Conservation (phyloP, 2,329 filamentous ascomycete genomes). For the Allantophomopsis lycopodina region DNA sequence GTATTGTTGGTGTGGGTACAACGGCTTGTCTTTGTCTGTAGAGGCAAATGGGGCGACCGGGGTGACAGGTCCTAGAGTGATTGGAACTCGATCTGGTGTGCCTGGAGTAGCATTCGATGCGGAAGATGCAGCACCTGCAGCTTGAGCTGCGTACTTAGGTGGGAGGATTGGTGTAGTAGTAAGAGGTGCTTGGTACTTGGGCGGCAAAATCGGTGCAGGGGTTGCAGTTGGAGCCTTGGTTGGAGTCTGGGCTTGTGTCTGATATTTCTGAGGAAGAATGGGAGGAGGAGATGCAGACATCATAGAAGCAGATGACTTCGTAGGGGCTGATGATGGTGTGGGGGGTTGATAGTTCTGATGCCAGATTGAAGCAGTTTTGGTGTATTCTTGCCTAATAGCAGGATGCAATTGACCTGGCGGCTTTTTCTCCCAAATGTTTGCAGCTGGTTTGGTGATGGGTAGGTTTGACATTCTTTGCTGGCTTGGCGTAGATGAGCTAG, state of each 20-base stretch:
- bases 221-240: not conserved
- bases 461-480: constrained; percentile 4
- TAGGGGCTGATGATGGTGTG: constrained; percentile 3
- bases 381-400: constrained; percentile 21
- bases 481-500: not conserved
- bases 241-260: not conserved
- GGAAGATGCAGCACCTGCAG: not conserved
- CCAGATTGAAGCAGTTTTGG: constrained; percentile 7
- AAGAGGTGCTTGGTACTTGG: not conserved
- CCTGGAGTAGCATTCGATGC: not conserved
- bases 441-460: constrained; percentile 2
- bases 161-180: not conserved
- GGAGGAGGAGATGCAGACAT: not conserved
- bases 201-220: not conserved
- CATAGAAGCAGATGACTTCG: not conserved
- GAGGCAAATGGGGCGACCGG: no score
- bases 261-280: not conserved
- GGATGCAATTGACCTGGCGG: constrained; percentile 18
- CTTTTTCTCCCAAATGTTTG: constrained; percentile 13
- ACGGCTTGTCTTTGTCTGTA: constrained; percentile 4
- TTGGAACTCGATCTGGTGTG: constrained; percentile 1
- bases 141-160: not conserved
- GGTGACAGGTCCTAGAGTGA: not conserved
- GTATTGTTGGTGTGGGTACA: constrained; percentile 13
- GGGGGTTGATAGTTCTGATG: constrained; percentile 8